phyloP scores from a whole-genome alignment of 345 rosid genomes.

The thale cress (Arabidopsis thaliana) region DNA sequence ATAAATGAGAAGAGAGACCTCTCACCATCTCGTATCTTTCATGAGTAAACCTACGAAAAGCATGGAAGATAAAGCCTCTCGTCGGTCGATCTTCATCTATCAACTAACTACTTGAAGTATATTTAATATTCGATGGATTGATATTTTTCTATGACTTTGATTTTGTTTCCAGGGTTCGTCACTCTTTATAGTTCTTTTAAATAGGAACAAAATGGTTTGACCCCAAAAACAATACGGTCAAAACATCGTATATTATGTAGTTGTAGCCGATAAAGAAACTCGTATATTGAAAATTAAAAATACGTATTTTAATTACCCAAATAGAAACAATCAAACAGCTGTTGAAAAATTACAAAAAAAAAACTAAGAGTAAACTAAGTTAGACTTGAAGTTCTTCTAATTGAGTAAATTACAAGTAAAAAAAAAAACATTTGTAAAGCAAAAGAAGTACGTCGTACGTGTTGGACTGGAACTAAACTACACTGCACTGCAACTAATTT shows the following conservation, averaged over 20 bases:
- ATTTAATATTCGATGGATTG: not conserved
- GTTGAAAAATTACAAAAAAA: constrained; percentile 5
- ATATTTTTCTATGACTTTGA: constrained; percentile 14
- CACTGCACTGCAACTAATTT: constrained; percentile 14
- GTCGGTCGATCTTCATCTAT: constrained; percentile 26
- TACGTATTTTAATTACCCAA: not conserved
- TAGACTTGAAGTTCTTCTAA: not conserved
- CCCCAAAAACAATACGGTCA: no score
- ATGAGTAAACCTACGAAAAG: constrained; percentile 28
- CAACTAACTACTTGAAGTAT: constrained; percentile 26
- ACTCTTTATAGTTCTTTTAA: not conserved
- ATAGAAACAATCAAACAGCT: not conserved
- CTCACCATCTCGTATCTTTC: constrained; percentile 27
- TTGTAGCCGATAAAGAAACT: not conserved
- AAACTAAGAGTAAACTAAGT: not conserved
- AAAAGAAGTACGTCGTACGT: constrained; percentile 25
- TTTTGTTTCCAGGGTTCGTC: not conserved
- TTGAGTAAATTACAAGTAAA: not conserved
- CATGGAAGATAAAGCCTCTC: constrained; percentile 15
- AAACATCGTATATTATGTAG: not conserved
- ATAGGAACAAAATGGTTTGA: no score
- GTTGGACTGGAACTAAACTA: constrained; percentile 24
- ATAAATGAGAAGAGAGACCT: constrained; percentile 29
- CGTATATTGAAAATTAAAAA: not conserved
- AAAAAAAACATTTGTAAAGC: not conserved